phyloP scores from a whole-genome alignment of 257 asterid genomes.

The Catharanthus roseus region DNA sequence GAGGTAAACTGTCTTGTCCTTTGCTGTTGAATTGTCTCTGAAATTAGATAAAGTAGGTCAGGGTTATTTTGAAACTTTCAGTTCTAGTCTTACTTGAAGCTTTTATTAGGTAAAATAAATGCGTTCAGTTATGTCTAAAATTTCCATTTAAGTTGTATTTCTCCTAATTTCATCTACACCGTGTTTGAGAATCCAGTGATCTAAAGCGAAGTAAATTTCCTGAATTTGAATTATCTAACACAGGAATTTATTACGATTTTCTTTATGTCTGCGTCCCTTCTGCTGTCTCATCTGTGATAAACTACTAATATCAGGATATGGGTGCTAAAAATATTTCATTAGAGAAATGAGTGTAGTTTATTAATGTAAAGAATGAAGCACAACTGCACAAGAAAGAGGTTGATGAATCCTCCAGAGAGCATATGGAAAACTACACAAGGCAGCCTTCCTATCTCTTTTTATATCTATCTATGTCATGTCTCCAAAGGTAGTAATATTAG shows the following conservation, averaged over 20 bases:
- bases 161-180: no score
- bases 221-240: background rate
- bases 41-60: background rate
- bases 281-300: background rate
- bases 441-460: background rate
- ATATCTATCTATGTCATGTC: background rate
- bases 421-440: background rate
- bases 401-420: background rate
- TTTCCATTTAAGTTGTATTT: background rate
- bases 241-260: background rate
- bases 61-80: background rate
- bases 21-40: background rate
- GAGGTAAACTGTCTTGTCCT: slow-evolving; percentile 47
- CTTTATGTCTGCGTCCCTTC: background rate
- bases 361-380: background rate
- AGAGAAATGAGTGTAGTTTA: background rate
- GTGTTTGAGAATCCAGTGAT: background rate
- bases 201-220: slow-evolving; percentile 3
- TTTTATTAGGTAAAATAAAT: background rate
- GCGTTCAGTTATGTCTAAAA: background rate
- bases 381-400: background rate
- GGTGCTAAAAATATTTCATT: background rate
- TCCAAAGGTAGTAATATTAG: background rate
- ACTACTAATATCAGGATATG: background rate
- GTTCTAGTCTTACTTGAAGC: background rate